Conservation (phyloP, 192 early-diverging fungal genomes). For the Entomortierella lignicola region DNA sequence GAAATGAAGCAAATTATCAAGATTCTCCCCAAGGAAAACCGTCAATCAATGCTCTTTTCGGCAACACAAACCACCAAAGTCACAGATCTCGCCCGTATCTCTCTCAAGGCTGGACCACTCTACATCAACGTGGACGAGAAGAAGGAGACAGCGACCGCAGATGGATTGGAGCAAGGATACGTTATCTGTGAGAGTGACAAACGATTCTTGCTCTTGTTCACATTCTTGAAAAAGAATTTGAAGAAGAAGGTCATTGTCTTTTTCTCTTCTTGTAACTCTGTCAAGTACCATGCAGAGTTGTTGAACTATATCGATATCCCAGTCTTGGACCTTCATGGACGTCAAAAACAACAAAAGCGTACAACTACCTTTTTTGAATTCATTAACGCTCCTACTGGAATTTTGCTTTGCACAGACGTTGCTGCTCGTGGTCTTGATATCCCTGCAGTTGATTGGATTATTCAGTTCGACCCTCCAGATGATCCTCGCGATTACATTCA, state of each 20-base stretch:
- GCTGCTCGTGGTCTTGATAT: conserved; percentile 98
- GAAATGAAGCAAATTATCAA: conserved; percentile 99
- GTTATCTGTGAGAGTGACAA: conserved; percentile 93
- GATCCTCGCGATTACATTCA: conserved; percentile 98
- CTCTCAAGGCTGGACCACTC: conserved; percentile 93
- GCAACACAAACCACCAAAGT: conserved; percentile 99
- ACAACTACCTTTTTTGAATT: conserved; percentile 99
- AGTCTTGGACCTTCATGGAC: conserved; percentile 95
- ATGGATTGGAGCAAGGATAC: conserved; percentile 98
- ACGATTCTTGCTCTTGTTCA: conserved; percentile 97
- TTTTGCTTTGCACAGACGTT: conserved; percentile 96
- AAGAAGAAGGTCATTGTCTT: conserved; percentile 99
- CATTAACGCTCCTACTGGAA: conserved; percentile 92
- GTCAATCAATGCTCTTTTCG: conserved; percentile 99
- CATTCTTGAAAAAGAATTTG: conserved; percentile 96
- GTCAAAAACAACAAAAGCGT: conserved; percentile 98
- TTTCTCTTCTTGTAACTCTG: conserved; percentile 96
- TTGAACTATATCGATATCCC: conserved; percentile 99
- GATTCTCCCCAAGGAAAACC: conserved; percentile 87
- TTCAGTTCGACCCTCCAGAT: conserved; percentile 99
- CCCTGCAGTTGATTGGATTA: conserved; percentile 98
- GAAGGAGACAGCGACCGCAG: conserved; percentile 95
- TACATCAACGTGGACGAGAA: conserved; percentile 99
- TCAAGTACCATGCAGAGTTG: conserved; percentile 97
- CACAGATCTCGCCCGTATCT: conserved; percentile 97